Conservation (phyloP, 208 protist species). For the Trypanosoma vivax region DNA sequence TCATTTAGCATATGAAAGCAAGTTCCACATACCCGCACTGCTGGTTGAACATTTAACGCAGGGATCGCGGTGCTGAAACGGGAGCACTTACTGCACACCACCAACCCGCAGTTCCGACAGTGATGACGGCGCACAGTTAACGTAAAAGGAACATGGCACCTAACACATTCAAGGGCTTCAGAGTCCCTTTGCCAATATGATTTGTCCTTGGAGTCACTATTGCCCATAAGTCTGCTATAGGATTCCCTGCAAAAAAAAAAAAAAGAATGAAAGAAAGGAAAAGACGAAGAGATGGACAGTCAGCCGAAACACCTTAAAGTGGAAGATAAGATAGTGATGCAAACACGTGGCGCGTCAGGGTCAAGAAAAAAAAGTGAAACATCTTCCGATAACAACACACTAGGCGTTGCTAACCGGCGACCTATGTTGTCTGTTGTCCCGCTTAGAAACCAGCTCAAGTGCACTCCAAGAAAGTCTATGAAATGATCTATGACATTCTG, state of each 20-base stretch:
- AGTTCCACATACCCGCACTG: conserved; percentile 64
- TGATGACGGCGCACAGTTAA: conserved; percentile 84
- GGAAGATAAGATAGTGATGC: no score
- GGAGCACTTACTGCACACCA: conserved; percentile 89
- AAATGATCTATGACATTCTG: no score
- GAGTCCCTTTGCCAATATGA: conserved; percentile 89
- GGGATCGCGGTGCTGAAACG: conserved; percentile 41
- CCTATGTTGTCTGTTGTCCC: no score
- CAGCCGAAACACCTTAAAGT: no score
- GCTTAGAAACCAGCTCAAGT: no score
- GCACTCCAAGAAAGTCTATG: no score
- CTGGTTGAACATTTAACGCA: conserved; percentile 32
- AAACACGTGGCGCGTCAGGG: no score
- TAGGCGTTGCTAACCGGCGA: no score
- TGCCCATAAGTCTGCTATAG: conserved; percentile 31
- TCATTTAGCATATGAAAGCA: conserved; percentile 48
- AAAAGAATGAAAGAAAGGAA: conserved; percentile 1
- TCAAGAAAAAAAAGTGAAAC: no score
- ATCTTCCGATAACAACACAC: no score
- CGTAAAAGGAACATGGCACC: conserved; percentile 66
- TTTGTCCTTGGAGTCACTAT: conserved; percentile 42
- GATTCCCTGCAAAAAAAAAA: conserved; percentile 11
- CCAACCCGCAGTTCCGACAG: conserved; percentile 90
- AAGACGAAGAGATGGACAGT: no score
- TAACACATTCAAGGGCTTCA: conserved; percentile 66